Percentiles rank a stretch among this genome's conserved stretches.
Evolutionary conservation across 345 rosid genomes (phyloP).

Genomic region (Hirschfeldia incana): DNA sequence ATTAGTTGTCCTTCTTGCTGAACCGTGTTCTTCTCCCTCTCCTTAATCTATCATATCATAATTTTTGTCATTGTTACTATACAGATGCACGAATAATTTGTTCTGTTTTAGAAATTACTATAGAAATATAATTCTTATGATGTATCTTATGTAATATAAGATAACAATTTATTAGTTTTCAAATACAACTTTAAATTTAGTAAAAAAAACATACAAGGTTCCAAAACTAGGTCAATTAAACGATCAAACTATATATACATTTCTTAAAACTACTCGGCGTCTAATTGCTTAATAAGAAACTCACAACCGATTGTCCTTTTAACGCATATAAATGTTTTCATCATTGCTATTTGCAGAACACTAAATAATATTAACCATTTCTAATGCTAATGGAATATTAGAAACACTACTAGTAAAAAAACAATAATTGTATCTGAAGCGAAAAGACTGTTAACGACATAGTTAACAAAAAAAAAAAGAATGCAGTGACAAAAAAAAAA

Average conservation of each 20-base stretch:
- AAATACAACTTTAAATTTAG: neutral
- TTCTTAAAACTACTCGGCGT: neutral
- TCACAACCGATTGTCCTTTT: neutral
- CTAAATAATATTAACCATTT: neutral
- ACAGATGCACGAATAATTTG: neutral
- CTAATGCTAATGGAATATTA: neutral
- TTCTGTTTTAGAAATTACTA: neutral
- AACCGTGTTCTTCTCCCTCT: conserved; percentile 56
- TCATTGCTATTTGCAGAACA: neutral
- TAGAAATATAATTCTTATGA: neutral
- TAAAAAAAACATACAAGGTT: neutral
- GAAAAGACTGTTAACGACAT: too few species aligned
- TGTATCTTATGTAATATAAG: neutral
- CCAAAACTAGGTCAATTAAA: neutral
- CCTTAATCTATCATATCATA: conserved; percentile 58
- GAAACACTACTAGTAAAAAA: neutral
- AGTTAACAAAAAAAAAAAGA: too few species aligned
- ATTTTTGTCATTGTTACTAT: neutral
- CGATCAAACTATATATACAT: neutral
- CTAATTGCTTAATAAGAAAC: neutral
- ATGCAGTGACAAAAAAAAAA: too few species aligned
- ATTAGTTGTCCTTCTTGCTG: conserved; percentile 44
- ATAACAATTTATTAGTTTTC: neutral
- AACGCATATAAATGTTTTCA: neutral
- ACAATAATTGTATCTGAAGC: too few species aligned